phyloP scores from a whole-genome alignment of 495 filamentous ascomycete genomes.

The Amphirosellinia nigrospora region DNA sequence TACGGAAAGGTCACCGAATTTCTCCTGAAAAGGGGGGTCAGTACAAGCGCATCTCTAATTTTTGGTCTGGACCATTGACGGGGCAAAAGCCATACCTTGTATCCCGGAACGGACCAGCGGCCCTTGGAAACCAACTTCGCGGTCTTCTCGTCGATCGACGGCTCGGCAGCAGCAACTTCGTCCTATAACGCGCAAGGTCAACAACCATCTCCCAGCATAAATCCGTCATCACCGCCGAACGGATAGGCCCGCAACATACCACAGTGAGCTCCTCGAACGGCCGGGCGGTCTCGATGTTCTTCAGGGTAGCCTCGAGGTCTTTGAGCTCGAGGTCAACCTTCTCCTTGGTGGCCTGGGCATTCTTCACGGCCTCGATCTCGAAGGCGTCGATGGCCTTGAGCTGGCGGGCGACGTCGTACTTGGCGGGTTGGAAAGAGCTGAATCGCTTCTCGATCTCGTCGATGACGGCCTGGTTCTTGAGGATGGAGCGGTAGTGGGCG shows the following conservation, averaged over 20 bases:
- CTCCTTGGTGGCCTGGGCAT: slow-evolving; percentile 92
- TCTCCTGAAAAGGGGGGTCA: slow-evolving; percentile 68
- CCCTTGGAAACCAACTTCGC: slow-evolving; percentile 91
- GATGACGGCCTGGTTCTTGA: slow-evolving; percentile 93
- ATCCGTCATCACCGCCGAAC: slow-evolving; percentile 17
- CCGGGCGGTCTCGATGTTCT: slow-evolving; percentile 95
- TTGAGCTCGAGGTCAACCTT: slow-evolving; percentile 91
- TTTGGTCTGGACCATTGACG: not conserved
- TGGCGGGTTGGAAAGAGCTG: slow-evolving; percentile 84
- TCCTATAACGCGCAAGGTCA: slow-evolving; percentile 62
- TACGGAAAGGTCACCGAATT: slow-evolving; percentile 94
- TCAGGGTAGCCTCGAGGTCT: slow-evolving; percentile 89
- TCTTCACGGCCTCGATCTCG: slow-evolving; percentile 95
- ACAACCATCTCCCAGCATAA: slow-evolving; percentile 15
- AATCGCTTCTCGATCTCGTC: slow-evolving; percentile 97
- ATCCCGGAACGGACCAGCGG: slow-evolving; percentile 95
- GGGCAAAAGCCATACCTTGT: slow-evolving; percentile 74
- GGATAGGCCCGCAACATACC: slow-evolving; percentile 63
- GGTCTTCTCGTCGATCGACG: slow-evolving; percentile 95
- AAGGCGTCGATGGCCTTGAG: slow-evolving; percentile 97
- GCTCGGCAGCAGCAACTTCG: slow-evolving; percentile 89
- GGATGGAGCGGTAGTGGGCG: slow-evolving; percentile 82
- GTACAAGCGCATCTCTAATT: not conserved
- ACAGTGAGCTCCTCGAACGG: slow-evolving; percentile 98
- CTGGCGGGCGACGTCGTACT: slow-evolving; percentile 89